Conservation (phyloP, 768 basidiomycete genomes). For the Fomitopsis serialis region DNA sequence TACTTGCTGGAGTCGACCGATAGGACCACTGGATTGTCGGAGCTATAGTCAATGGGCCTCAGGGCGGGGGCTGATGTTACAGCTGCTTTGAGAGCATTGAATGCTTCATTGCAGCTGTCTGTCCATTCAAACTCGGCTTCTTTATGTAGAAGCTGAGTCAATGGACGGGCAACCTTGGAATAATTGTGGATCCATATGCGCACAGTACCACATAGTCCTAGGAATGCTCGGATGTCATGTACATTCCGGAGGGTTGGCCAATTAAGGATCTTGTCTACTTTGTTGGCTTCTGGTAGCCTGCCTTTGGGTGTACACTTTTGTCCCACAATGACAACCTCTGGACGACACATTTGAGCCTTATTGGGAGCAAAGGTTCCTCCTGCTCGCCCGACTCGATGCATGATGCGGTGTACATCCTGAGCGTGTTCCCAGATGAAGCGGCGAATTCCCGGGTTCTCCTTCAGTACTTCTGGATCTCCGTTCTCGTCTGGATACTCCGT, state of each 20-base stretch:
- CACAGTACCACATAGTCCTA: background rate
- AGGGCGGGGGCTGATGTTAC: background rate
- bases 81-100: background rate
- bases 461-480: background rate
- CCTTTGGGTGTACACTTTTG: slow-evolving; percentile 1
- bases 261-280: background rate
- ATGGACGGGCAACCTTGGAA: background rate
- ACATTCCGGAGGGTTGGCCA: background rate
- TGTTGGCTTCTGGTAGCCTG: background rate
- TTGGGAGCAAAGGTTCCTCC: slow-evolving; percentile 1
- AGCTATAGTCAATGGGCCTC: background rate
- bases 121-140: background rate
- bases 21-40: background rate
- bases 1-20: background rate
- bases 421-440: slow-evolving; percentile 12
- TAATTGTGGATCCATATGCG: background rate
- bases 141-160: background rate
- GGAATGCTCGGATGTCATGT: background rate
- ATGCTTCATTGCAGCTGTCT: background rate
- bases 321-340: background rate
- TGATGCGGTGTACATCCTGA: slow-evolving; percentile 7
- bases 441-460: background rate
- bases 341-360: background rate
- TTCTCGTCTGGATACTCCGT: background rate
- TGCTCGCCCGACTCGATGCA: slow-evolving; percentile 1